Evolutionary conservation across 257 asterid species (phyloP).

Genomic region (Verbascum thapsus): DNA sequence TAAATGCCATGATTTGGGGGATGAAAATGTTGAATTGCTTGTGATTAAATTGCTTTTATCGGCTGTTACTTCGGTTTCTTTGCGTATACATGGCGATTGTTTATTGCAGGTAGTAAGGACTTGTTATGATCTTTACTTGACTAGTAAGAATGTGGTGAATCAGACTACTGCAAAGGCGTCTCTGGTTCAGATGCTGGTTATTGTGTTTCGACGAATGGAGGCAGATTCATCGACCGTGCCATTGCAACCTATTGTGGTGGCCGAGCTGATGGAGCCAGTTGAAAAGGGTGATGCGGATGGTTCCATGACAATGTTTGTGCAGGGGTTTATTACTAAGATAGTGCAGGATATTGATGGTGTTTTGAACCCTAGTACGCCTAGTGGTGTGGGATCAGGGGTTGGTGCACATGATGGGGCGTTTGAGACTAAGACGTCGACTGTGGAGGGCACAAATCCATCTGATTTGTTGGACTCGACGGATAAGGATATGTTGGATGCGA

Average conservation of each 20-base stretch:
- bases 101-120: constrained; percentile 87
- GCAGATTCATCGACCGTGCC: constrained; percentile 96
- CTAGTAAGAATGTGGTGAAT: constrained; percentile 88
- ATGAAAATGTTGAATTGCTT: constrained; percentile 74
- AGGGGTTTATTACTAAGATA: constrained; percentile 86
- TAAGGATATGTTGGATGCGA: constrained; percentile 98
- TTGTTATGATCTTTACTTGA: constrained; percentile 80
- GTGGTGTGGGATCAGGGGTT: constrained; percentile 41
- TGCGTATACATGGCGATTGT: constrained; percentile 91
- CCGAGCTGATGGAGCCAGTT: constrained; percentile 86
- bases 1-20: constrained; percentile 87
- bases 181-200: constrained; percentile 92
- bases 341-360: constrained; percentile 96
- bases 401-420: constrained; percentile 95
- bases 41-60: constrained; percentile 83
- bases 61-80: constrained; percentile 77
- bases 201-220: constrained; percentile 98
- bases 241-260: constrained; percentile 93
- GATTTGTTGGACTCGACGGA: constrained; percentile 97
- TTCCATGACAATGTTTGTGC: constrained; percentile 84
- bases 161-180: constrained; percentile 98
- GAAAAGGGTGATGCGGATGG: constrained; percentile 87
- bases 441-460: constrained; percentile 94
- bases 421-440: constrained; percentile 90
- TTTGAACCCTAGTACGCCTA: constrained; percentile 70